Percentiles rank a stretch among this genome's conserved stretches.
Conservation (phyloP, 176 grass and related monocot species). For the Metroxylon sagu region DNA sequence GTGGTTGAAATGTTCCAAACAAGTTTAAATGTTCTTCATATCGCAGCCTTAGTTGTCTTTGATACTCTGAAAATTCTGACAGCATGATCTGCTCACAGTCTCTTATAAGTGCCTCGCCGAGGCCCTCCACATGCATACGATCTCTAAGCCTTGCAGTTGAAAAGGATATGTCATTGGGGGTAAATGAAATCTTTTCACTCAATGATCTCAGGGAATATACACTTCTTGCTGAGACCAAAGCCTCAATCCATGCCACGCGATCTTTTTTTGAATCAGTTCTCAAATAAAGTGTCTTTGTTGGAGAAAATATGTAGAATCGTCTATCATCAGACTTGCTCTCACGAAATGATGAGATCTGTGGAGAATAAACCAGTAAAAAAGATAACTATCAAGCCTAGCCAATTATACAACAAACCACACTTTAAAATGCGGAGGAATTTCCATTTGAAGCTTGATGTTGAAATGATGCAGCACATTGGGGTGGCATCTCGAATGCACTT, state of each 20-base stretch:
- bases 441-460: too few relatives aligned
- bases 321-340: conserved; percentile 70
- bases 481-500: too few relatives aligned
- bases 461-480: too few relatives aligned
- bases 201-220: conserved; percentile 56
- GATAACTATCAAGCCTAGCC: not conserved
- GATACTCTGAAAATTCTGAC: conserved; percentile 54
- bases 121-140: conserved; percentile 42
- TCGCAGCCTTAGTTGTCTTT: conserved; percentile 37
- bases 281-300: conserved; percentile 62
- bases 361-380: not conserved
- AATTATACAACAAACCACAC: too few relatives aligned
- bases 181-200: conserved; percentile 39
- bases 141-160: conserved; percentile 53
- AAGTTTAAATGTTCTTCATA: conserved; percentile 55
- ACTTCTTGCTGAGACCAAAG: conserved; percentile 50
- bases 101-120: conserved; percentile 53
- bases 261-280: conserved; percentile 55
- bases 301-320: conserved; percentile 85
- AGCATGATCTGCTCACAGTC: conserved; percentile 68
- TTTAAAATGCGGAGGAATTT: too few relatives aligned
- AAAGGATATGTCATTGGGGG: conserved; percentile 43
- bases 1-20: conserved; percentile 41
- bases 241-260: conserved; percentile 60
- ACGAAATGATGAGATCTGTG: conserved; percentile 66